phyloP scores from a whole-genome alignment of 2,329 filamentous ascomycete genomes.

The Curvularia verruculosa region DNA sequence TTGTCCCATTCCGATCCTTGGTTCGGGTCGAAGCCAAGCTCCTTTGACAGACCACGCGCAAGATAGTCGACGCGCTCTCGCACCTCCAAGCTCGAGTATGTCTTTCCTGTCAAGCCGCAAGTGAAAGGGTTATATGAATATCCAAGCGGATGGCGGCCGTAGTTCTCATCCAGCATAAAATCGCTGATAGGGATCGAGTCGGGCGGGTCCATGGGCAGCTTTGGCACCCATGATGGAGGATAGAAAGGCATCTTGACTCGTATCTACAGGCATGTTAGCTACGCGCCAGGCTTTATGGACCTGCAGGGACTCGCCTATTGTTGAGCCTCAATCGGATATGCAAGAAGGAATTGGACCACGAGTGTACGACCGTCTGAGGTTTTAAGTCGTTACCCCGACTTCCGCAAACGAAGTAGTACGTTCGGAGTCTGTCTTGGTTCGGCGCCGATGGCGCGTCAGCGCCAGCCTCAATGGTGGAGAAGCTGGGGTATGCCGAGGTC shows the following conservation, averaged over 20 bases:
- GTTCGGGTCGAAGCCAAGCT: constrained; percentile 73
- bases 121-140: constrained; percentile 74
- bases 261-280: constrained; percentile 4
- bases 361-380: background rate
- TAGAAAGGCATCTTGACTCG: constrained; percentile 58
- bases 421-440: constrained; percentile 7
- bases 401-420: constrained; percentile 8
- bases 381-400: constrained; percentile 7
- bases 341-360: background rate
- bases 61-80: constrained; percentile 70
- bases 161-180: constrained; percentile 75
- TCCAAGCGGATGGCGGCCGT: constrained; percentile 69
- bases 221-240: constrained; percentile 66
- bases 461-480: constrained; percentile 17
- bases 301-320: background rate
- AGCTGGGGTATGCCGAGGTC: constrained; percentile 25
- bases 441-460: background rate
- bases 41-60: constrained; percentile 70
- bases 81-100: constrained; percentile 68
- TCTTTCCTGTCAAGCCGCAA: constrained; percentile 74
- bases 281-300: background rate
- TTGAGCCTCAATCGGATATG: constrained; percentile 4
- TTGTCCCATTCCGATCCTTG: constrained; percentile 81
- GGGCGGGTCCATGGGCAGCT: constrained; percentile 68
- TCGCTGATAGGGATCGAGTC: constrained; percentile 76